These are phyloP conservation scores for Calophaca sinica DNA, from an alignment of 306 rosid species.

Conservation along the genomic window DNA sequence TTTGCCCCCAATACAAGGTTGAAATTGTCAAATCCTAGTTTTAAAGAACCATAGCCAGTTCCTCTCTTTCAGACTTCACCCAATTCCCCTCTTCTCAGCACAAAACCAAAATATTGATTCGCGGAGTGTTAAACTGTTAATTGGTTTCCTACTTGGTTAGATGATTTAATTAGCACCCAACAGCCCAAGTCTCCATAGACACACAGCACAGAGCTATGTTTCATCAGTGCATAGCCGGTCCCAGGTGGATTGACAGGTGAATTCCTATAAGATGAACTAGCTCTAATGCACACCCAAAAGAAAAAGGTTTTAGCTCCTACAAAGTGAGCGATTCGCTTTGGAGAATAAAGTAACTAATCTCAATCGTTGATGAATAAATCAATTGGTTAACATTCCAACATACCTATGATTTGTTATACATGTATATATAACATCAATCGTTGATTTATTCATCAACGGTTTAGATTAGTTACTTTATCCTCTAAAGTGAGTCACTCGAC, in stretches of 20 bases:
- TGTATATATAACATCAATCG: no score
- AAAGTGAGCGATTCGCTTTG: no score
- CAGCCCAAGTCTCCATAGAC: slow-evolving; percentile 10
- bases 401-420: no score
- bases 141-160: slow-evolving; percentile 34
- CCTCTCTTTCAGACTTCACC: slow-evolving; percentile 35
- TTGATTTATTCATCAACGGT: no score
- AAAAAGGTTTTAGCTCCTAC: not conserved
- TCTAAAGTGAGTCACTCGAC: no score
- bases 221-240: slow-evolving; percentile 37
- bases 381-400: no score
- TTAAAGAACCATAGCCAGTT: slow-evolving; percentile 5
- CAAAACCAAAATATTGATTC: slow-evolving; percentile 16
- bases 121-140: slow-evolving; percentile 35
- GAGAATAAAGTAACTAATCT: no score
- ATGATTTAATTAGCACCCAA: slow-evolving; percentile 41
- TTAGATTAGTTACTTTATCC: no score
- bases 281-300: slow-evolving; percentile 20
- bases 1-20: slow-evolving; percentile 24
- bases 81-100: slow-evolving; percentile 23
- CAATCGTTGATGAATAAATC: no score
- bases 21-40: slow-evolving; percentile 23
- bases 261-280: slow-evolving; percentile 40
- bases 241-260: slow-evolving; percentile 41
- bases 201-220: slow-evolving; percentile 34